Evolutionary conservation across 768 basidiomycete genomes (phyloP).

Genomic region (Phaffia australis): DNA sequence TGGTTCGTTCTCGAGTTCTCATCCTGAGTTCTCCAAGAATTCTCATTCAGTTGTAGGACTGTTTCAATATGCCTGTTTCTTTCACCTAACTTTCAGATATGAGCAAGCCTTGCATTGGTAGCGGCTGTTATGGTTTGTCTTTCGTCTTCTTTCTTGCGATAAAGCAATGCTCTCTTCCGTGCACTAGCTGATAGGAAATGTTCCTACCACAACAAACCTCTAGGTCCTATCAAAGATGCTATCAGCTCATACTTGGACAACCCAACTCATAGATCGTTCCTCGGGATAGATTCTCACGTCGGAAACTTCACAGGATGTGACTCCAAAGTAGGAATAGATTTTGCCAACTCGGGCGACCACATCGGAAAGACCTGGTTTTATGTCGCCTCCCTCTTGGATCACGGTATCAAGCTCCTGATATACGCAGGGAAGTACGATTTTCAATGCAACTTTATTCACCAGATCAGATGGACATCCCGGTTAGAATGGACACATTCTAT

Average conservation of each 20-base stretch:
- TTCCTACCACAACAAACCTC: slow-evolving; percentile 21
- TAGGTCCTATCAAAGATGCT: slow-evolving; percentile 32
- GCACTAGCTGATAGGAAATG: too few species aligned
- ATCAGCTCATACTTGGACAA: slow-evolving; percentile 55
- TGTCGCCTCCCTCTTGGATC: slow-evolving; percentile 58
- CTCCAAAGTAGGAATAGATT: slow-evolving; percentile 44
- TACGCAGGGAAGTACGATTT: slow-evolving; percentile 48
- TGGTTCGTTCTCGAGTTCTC: slow-evolving; percentile 15
- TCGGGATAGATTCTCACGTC: slow-evolving; percentile 50
- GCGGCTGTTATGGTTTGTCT: too few species aligned
- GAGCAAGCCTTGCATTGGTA: too few species aligned
- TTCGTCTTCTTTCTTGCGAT: too few species aligned
- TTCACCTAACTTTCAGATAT: too few species aligned
- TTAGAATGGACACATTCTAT: slow-evolving; percentile 59
- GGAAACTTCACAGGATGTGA: slow-evolving; percentile 54
- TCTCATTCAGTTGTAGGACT: slow-evolving; percentile 34
- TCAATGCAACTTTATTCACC: neutral
- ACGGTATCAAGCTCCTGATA: slow-evolving; percentile 61
- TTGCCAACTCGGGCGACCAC: slow-evolving; percentile 51
- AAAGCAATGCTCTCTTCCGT: too few species aligned
- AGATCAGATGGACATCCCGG: slow-evolving; percentile 52
- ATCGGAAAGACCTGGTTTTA: slow-evolving; percentile 50
- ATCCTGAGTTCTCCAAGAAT: slow-evolving; percentile 7
- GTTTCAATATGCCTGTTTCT: too few species aligned
- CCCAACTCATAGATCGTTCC: slow-evolving; percentile 44